Evolutionary conservation across 345 rosid species (phyloP).

Genomic region (Acer negundo): DNA sequence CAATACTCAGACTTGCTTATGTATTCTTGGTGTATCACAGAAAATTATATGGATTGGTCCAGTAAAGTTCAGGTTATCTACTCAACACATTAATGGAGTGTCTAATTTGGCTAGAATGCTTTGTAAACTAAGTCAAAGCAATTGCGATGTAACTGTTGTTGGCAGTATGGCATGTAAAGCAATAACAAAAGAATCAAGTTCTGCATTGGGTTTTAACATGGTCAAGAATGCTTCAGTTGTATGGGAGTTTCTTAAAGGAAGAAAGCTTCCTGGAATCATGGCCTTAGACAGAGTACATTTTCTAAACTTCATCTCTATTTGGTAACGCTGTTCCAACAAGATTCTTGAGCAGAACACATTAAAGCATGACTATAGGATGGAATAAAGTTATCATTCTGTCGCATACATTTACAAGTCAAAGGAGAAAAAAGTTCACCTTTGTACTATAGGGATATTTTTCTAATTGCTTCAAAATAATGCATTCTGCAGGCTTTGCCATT

Average conservation of each 20-base stretch:
- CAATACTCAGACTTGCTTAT: slow-evolving; percentile 9
- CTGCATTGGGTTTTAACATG: slow-evolving; percentile 24
- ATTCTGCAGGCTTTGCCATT: slow-evolving; percentile 63
- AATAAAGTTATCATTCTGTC: neutral
- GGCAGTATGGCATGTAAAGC: slow-evolving; percentile 47
- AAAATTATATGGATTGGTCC: slow-evolving; percentile 68
- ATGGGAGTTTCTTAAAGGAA: slow-evolving; percentile 68
- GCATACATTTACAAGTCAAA: neutral
- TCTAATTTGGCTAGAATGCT: slow-evolving; percentile 45
- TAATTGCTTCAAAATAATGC: slow-evolving; percentile 20
- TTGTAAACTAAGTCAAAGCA: slow-evolving; percentile 31
- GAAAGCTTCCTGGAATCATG: slow-evolving; percentile 59
- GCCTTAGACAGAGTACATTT: slow-evolving; percentile 64
- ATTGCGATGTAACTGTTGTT: slow-evolving; percentile 49
- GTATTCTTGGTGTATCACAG: slow-evolving; percentile 31
- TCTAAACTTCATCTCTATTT: slow-evolving; percentile 15
- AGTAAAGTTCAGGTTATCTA: slow-evolving; percentile 41
- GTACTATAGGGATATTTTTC: slow-evolving; percentile 9
- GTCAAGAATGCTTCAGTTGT: slow-evolving; percentile 53
- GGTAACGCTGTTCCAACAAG: neutral
- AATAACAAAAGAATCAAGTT: slow-evolving; percentile 34
- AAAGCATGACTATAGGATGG: neutral
- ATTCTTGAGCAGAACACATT: neutral
- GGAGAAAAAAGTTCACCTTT: slow-evolving; percentile 2
- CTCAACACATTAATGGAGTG: slow-evolving; percentile 34